Evolutionary conservation across 257 asterid genomes (phyloP).

Genomic region (Plantago ovata): DNA sequence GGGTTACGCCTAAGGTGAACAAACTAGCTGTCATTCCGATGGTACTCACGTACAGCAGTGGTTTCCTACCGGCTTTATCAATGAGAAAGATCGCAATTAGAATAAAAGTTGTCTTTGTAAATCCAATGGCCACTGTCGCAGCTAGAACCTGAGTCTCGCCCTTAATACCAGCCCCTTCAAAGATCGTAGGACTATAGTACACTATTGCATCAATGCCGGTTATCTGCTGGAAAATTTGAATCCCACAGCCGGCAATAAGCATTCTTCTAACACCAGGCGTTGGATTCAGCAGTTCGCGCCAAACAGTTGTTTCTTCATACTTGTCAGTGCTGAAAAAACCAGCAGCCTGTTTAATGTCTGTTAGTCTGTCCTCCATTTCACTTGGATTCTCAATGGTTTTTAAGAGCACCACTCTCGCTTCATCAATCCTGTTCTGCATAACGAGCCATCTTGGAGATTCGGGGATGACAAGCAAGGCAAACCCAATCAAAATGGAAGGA

Average conservation of each 20-base stretch:
- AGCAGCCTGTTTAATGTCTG: constrained; percentile 58
- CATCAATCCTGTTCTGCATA: constrained; percentile 45
- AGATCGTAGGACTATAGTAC: constrained; percentile 56
- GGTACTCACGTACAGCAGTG: constrained; percentile 52
- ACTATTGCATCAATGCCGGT: constrained; percentile 72
- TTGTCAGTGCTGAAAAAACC: constrained; percentile 27
- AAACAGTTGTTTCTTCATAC: constrained; percentile 36
- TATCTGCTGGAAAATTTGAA: constrained; percentile 55
- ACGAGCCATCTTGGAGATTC: constrained; percentile 74
- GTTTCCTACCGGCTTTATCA: constrained; percentile 59
- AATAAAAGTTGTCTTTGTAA: constrained; percentile 52
- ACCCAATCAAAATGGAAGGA: constrained; percentile 47
- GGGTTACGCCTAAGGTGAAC: constrained; percentile 43
- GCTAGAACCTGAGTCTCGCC: constrained; percentile 42
- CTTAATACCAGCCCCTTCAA: constrained; percentile 47
- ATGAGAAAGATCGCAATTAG: constrained; percentile 48
- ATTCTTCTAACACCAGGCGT: constrained; percentile 47
- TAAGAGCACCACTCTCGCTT: constrained; percentile 44
- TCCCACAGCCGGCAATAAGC: constrained; percentile 65
- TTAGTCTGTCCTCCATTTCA: constrained; percentile 51
- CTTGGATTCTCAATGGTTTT: constrained; percentile 36
- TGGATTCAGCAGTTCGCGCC: constrained; percentile 53
- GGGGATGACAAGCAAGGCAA: constrained; percentile 46
- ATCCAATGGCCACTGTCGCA: constrained; percentile 60
- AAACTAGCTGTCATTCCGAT: constrained; percentile 58